Percentiles rank a stretch among this genome's conserved stretches.
phyloP scores from a whole-genome alignment of 148 eudicot genomes.

The Selenicereus undatus region DNA sequence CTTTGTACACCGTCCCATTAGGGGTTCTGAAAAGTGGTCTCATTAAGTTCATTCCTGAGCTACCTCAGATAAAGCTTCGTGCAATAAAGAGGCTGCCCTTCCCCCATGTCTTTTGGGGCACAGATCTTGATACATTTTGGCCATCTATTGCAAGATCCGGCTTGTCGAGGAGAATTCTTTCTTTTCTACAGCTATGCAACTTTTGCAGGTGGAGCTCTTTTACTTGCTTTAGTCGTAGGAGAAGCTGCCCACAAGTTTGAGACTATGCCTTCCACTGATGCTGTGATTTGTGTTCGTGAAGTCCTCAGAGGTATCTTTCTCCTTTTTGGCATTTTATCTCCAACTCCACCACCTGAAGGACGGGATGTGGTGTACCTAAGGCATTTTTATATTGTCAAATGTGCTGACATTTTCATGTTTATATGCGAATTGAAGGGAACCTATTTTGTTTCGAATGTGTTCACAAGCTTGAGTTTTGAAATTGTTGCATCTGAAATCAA shows the following conservation, averaged over 20 bases:
- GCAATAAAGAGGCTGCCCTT: slow-evolving; percentile 92
- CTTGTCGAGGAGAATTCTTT: slow-evolving; percentile 86
- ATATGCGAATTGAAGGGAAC: too few relatives aligned
- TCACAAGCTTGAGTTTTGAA: too few relatives aligned
- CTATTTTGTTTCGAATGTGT: too few relatives aligned
- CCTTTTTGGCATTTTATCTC: too few relatives aligned
- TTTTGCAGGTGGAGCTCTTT: slow-evolving; percentile 94
- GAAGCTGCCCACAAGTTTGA: slow-evolving; percentile 97
- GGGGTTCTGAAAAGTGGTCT: slow-evolving; percentile 88
- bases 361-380: too few relatives aligned
- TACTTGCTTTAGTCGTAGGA: slow-evolving; percentile 92
- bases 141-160: slow-evolving; percentile 79
- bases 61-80: slow-evolving; percentile 95
- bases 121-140: slow-evolving; percentile 97
- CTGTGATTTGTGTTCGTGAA: slow-evolving; percentile 73
- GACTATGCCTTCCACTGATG: slow-evolving; percentile 79
- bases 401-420: too few relatives aligned
- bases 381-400: too few relatives aligned
- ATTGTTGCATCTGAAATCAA: too few relatives aligned
- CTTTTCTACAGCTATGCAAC: slow-evolving; percentile 97
- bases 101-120: slow-evolving; percentile 89
- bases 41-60: slow-evolving; percentile 79
- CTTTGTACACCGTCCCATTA: slow-evolving; percentile 78
- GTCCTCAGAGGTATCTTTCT: slow-evolving; percentile 69
- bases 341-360: too few relatives aligned